Evolutionary conservation across 257 asterid genomes (phyloP).

Genomic region (Gentiana dahurica): DNA sequence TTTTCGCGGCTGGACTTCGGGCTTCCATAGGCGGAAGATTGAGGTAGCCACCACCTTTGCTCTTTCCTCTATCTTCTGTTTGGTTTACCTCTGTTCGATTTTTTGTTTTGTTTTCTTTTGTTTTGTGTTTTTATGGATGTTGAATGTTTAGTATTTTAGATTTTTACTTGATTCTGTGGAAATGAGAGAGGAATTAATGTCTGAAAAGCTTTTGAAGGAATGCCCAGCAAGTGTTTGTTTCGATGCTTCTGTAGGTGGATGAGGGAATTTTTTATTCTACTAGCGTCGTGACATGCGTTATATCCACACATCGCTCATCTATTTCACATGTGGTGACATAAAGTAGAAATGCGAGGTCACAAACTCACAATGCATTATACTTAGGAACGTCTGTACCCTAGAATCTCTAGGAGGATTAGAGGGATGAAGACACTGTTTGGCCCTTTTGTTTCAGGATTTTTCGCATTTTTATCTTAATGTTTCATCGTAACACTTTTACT

Average conservation of each 20-base stretch:
- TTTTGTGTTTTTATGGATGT: not conserved
- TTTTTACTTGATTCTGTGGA: not conserved
- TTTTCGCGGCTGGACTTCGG: conserved; percentile 33
- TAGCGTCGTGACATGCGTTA: not conserved
- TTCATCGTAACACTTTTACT: too few relatives aligned
- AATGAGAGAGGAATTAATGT: not conserved
- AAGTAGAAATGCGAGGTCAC: not conserved
- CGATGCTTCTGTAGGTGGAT: conserved; percentile 22
- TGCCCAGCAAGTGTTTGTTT: conserved; percentile 34
- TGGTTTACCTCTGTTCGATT: not conserved
- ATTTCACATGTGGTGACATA: not conserved
- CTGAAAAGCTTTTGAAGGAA: not conserved
- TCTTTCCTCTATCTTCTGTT: not conserved
- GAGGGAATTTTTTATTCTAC: not conserved
- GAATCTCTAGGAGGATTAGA: too few relatives aligned
- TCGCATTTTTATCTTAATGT: too few relatives aligned
- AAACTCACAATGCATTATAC: too few relatives aligned
- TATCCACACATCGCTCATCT: not conserved
- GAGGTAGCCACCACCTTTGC: conserved; percentile 33
- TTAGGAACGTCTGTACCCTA: too few relatives aligned
- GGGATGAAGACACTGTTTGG: too few relatives aligned
- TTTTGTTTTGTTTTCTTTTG: not conserved
- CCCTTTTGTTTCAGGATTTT: too few relatives aligned
- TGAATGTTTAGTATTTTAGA: not conserved
- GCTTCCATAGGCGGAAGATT: conserved; percentile 28